Conservation (phyloP, 2,329 filamentous ascomycete species). For the Neofusicoccum umdonicola region DNA sequence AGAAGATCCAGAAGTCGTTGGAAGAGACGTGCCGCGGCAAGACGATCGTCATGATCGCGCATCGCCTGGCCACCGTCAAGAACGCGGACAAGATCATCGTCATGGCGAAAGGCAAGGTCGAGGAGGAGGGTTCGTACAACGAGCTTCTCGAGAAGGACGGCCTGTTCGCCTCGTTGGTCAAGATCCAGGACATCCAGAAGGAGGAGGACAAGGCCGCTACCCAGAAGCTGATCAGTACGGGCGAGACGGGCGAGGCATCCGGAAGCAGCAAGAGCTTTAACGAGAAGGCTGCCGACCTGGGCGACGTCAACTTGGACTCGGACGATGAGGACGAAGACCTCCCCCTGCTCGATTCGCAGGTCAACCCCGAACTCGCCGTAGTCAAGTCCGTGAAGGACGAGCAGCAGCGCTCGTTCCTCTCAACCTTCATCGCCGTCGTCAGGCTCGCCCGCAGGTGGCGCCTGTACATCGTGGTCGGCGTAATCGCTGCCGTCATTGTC, state of each 20-base stretch:
- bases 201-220: background rate
- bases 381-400: background rate
- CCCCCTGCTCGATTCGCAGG: constrained; percentile 1
- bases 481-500: background rate
- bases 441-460: background rate
- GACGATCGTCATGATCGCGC: constrained; percentile 43
- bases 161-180: constrained; percentile 36
- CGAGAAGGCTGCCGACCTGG: background rate
- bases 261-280: background rate
- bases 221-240: background rate
- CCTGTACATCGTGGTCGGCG: background rate
- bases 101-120: constrained; percentile 37
- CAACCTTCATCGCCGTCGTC: background rate
- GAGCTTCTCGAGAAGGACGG: constrained; percentile 39
- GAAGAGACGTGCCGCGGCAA: constrained; percentile 50
- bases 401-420: background rate
- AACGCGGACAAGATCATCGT: constrained; percentile 43
- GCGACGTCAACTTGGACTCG: background rate
- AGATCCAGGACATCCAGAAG: constrained; percentile 9
- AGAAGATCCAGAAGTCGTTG: constrained; percentile 66
- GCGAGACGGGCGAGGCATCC: background rate
- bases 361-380: background rate
- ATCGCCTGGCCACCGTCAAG: constrained; percentile 39
- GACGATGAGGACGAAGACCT: background rate
- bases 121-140: constrained; percentile 39